Evolutionary conservation across 768 basidiomycete species (phyloP).

Genomic region (Mycena rebaudengoi): DNA sequence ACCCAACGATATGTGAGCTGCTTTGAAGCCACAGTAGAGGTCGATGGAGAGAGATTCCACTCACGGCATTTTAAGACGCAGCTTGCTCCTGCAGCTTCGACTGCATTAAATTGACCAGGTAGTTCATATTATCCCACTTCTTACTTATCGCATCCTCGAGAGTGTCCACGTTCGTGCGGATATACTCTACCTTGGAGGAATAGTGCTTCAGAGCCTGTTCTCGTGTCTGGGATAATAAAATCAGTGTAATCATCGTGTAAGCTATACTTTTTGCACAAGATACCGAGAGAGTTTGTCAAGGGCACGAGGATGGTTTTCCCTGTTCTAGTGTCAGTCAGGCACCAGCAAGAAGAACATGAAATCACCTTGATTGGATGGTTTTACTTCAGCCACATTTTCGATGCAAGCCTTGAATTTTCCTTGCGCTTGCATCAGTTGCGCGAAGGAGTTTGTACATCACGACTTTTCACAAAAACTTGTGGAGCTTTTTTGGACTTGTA

Average conservation of each 20-base stretch:
- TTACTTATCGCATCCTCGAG: conserved; percentile 90
- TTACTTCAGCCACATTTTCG: conserved; percentile 80
- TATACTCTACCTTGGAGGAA: conserved; percentile 79
- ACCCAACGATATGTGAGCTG: too few species aligned
- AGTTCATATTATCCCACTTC: conserved; percentile 90
- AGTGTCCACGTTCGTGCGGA: conserved; percentile 83
- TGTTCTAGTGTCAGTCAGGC: conserved; percentile 40
- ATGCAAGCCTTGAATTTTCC: conserved; percentile 90
- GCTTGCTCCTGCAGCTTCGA: conserved; percentile 48
- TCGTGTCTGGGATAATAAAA: too few species aligned
- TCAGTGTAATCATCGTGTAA: neutral
- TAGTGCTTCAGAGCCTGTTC: conserved; percentile 86
- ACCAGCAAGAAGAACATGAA: neutral
- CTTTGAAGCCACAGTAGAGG: too few species aligned
- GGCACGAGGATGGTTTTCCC: conserved; percentile 92
- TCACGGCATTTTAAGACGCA: conserved; percentile 19
- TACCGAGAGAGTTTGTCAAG: conserved; percentile 93
- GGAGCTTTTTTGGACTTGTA: too few species aligned
- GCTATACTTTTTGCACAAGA: conserved; percentile 95
- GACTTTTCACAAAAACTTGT: too few species aligned
- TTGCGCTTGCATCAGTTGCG: conserved; percentile 92
- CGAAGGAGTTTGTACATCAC: conserved; percentile 89
- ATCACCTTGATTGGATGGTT: conserved; percentile 69
- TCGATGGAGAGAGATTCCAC: too few species aligned
- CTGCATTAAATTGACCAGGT: conserved; percentile 78